Evolutionary conservation across 2,329 filamentous ascomycete genomes (phyloP).

Genomic region (Calonectria hawksworthii): DNA sequence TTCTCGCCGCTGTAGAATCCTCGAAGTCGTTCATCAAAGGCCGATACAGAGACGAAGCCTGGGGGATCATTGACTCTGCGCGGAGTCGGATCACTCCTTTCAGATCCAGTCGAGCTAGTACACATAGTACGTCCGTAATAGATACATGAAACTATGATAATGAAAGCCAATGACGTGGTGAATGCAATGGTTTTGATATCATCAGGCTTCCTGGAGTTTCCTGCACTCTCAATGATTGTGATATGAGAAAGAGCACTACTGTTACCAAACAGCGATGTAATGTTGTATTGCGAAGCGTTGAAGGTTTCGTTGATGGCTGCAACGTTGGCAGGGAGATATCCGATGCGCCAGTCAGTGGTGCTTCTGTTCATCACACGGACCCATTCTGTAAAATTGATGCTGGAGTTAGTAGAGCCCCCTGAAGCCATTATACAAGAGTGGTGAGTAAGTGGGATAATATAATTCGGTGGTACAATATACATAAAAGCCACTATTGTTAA

Average conservation of each 20-base stretch:
- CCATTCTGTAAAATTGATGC: neutral
- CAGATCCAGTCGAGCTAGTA: neutral
- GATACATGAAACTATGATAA: neutral
- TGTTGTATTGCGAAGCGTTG: neutral
- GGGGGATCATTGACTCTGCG: too few species aligned
- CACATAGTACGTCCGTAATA: neutral
- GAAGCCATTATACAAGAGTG: too few species aligned
- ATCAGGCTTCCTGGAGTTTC: neutral
- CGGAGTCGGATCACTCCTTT: neutral
- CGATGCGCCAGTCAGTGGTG: slow-evolving; percentile 15
- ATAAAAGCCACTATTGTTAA: too few species aligned
- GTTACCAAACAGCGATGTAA: neutral
- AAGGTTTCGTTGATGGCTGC: neutral
- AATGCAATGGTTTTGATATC: neutral
- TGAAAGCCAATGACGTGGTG: neutral
- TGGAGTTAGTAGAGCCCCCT: too few species aligned
- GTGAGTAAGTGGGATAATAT: too few species aligned
- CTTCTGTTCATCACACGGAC: slow-evolving; percentile 9
- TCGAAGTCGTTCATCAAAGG: neutral
- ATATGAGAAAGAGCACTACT: neutral
- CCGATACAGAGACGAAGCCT: neutral
- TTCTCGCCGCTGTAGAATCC: neutral
- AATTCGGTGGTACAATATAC: too few species aligned
- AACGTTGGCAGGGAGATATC: slow-evolving; percentile 2
- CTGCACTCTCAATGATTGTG: neutral